These are phyloP conservation scores for Sarcodon aspratus DNA, from an alignment of 768 basidiomycete genomes.

Conservation along the genomic window DNA sequence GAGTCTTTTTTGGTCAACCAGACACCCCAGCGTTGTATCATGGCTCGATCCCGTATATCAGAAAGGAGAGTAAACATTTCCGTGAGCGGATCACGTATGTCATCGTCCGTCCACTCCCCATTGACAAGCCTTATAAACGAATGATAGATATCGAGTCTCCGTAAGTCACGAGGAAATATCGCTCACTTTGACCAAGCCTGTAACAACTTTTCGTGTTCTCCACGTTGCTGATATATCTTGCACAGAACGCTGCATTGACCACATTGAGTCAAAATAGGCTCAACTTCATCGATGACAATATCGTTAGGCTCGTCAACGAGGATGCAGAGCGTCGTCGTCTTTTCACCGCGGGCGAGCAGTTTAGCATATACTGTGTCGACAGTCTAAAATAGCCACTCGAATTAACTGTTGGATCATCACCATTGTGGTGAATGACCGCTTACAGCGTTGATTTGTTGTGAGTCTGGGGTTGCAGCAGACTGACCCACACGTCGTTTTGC, in stretches of 20 bases:
- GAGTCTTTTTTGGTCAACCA: constrained; percentile 69
- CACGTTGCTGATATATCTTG: constrained; percentile 44
- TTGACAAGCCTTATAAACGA: constrained; percentile 42
- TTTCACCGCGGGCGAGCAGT: constrained; percentile 51
- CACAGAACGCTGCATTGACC: constrained; percentile 53
- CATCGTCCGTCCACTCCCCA: constrained; percentile 50
- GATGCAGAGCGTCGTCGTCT: constrained; percentile 47
- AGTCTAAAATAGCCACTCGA: constrained; percentile 27
- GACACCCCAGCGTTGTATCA: constrained; percentile 66
- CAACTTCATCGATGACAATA: constrained; percentile 51
- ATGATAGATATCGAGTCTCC: background rate
- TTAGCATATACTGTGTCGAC: constrained; percentile 80
- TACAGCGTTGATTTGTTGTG: constrained; percentile 11
- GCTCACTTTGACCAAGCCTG: constrained; percentile 60
- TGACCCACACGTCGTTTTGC: constrained; percentile 29
- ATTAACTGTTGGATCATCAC: background rate
- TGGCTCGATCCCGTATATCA: constrained; percentile 42
- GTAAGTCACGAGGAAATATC: constrained; percentile 1
- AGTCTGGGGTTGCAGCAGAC: constrained; percentile 5
- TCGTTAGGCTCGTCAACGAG: constrained; percentile 43
- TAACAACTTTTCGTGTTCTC: constrained; percentile 50
- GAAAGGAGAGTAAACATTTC: constrained; percentile 47
- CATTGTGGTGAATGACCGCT: background rate
- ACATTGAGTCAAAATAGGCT: constrained; percentile 35
- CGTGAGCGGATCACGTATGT: constrained; percentile 50